Evolutionary conservation across 192 early-diverging fungal genomes (phyloP).

Genomic region (Phlyctochytrium arcticum): DNA sequence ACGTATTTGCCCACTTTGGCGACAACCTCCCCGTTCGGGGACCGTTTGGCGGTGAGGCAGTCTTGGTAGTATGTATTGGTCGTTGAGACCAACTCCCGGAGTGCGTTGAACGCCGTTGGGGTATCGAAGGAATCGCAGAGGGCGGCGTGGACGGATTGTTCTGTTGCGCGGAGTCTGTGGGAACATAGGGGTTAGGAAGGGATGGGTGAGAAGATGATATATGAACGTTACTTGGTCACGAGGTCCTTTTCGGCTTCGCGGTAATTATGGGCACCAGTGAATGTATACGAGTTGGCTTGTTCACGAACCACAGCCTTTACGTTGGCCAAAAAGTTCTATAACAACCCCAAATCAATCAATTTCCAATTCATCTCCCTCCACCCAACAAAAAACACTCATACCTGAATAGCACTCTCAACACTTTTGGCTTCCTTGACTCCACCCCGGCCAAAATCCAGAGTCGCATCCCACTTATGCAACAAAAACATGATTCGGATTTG

Average conservation of each 20-base stretch:
- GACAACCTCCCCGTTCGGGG: slow-evolving; percentile 66
- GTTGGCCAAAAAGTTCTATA: slow-evolving; percentile 84
- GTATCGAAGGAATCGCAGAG: slow-evolving; percentile 94
- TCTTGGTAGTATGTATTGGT: slow-evolving; percentile 71
- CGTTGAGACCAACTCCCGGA: slow-evolving; percentile 71
- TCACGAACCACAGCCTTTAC: slow-evolving; percentile 74
- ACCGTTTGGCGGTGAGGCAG: slow-evolving; percentile 48
- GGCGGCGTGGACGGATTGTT: slow-evolving; percentile 73
- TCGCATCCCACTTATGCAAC: slow-evolving; percentile 80
- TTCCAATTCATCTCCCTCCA: not conserved
- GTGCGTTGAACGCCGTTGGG: slow-evolving; percentile 69
- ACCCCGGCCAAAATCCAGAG: slow-evolving; percentile 75
- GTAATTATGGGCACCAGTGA: slow-evolving; percentile 71
- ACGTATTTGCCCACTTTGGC: slow-evolving; percentile 77
- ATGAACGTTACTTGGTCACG: slow-evolving; percentile 43
- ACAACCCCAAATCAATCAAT: not conserved
- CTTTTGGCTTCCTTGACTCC: slow-evolving; percentile 74
- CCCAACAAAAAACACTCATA: slow-evolving; percentile 23
- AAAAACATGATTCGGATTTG: slow-evolving; percentile 91
- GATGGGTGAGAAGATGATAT: too few relatives aligned
- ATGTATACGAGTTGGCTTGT: slow-evolving; percentile 43
- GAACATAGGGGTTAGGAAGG: not conserved
- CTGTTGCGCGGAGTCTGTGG: slow-evolving; percentile 57
- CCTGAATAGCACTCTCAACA: slow-evolving; percentile 72
- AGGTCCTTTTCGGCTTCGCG: slow-evolving; percentile 68